Evolutionary conservation across 2,329 filamentous ascomycete genomes (phyloP).

Genomic region (Microthyrium microscopicum): DNA sequence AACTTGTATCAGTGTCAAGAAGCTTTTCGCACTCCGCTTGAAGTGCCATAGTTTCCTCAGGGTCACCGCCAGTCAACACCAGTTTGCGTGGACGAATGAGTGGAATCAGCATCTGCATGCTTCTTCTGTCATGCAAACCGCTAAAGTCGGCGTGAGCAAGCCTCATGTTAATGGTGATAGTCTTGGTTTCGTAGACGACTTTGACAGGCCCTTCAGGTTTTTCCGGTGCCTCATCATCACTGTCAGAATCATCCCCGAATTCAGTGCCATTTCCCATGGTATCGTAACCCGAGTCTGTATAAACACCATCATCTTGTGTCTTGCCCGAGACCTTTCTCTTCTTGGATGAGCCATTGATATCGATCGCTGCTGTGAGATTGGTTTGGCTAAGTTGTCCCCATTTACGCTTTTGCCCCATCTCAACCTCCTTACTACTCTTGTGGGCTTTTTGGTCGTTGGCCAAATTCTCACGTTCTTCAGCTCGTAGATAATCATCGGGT

Average conservation of each 20-base stretch:
- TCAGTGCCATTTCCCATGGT: conserved; percentile 12
- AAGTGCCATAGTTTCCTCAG: conserved; percentile 55
- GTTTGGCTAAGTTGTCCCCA: conserved; percentile 57
- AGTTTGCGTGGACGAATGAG: conserved; percentile 88
- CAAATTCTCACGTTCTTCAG: conserved; percentile 73
- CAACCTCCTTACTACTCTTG: conserved; percentile 26
- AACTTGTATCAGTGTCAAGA: conserved; percentile 28
- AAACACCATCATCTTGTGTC: too few relatives aligned
- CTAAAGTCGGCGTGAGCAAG: conserved; percentile 85
- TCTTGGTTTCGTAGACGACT: conserved; percentile 46
- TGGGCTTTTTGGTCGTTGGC: conserved; percentile 40
- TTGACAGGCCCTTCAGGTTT: conserved; percentile 53
- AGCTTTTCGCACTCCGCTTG: conserved; percentile 66
- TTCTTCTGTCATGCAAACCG: conserved; percentile 83
- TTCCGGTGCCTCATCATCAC: conserved; percentile 37
- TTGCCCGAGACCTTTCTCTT: conserved; percentile 28
- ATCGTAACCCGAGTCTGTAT: conserved; percentile 10
- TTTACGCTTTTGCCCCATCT: conserved; percentile 78
- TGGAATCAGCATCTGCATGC: conserved; percentile 84
- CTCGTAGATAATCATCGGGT: conserved; percentile 82
- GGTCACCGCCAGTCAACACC: conserved; percentile 71
- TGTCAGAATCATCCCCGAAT: conserved; percentile 10
- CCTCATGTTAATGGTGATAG: conserved; percentile 51
- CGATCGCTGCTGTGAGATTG: conserved; percentile 19
- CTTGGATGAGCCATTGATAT: conserved; percentile 37